Base-by-base conservation (phyloP, 352 stramenopile genomes). In the Pelagophyceae sp. region DNA sequence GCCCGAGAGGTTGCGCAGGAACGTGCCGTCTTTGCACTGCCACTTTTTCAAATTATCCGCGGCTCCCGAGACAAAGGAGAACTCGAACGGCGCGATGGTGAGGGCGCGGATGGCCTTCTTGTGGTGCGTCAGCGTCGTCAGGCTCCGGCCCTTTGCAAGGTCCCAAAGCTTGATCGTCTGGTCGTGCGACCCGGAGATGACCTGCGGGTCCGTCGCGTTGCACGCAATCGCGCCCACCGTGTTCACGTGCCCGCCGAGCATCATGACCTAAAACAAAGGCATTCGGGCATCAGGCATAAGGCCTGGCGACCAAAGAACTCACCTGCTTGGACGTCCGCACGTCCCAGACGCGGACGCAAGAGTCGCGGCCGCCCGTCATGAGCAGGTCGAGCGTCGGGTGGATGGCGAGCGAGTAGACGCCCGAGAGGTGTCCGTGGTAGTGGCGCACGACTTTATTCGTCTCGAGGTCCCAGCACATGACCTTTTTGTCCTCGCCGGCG, bases 381-480 rank as follows among this genome's bases (percentile, higher is more conserved):
- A 99, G 85, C 35, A 99, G 82, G 82, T 99, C 96, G 33, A 99
- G 86, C 38, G 94, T 99, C 45, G 96, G 96, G 85, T 99, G 96
- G 58, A 99, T 79, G 64, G 95, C 95, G 27, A 99, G 83, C 60
- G 86, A 95, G 85, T 99, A 99, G 15, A 99, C 94, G 20, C 96
- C 96, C 32, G 87, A 96, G n/a, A 99, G 85, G 81, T 99, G 96
- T n/a, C 96, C 96, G 83, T 99, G 96, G 86, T 99, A 99, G 86
- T 98, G 97, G 15, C 96, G 90, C 76, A 99, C 98, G 38, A 99
- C 94, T 84, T 98, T 98, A 85, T 99, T 99, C 80, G 95, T 98
- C 88, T 99, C 96, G 70, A 99, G 86, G 85, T 99, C 96, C 96
- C 96, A 99, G 85, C 93, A 92, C 79, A 96, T 90, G 40, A 99